phyloP scores from a whole-genome alignment of 2,329 filamentous ascomycete species.

The Sclerotinia borealis region DNA sequence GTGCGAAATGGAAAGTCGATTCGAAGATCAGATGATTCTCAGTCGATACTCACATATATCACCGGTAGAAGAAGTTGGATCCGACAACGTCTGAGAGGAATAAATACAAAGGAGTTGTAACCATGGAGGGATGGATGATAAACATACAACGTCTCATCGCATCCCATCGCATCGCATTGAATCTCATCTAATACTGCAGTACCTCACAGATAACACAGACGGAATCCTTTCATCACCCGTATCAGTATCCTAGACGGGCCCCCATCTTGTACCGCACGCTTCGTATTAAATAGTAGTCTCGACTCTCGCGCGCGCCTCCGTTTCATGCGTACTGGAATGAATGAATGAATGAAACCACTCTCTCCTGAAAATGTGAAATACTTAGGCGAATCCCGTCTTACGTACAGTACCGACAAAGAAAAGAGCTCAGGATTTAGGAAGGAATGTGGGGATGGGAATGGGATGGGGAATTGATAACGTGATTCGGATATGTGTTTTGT shows the following conservation, averaged over 20 bases:
- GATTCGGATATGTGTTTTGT: too few species aligned
- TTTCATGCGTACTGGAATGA: too few species aligned
- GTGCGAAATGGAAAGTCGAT: not conserved
- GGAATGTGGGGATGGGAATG: too few species aligned
- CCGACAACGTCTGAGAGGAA: not conserved
- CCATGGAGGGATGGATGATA: not conserved
- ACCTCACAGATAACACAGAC: not conserved
- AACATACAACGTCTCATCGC: conserved; percentile 2
- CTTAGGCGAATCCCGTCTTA: conserved; percentile 6
- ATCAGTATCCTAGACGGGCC: not conserved
- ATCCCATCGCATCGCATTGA: not conserved
- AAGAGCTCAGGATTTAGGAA: too few species aligned
- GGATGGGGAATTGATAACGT: not conserved
- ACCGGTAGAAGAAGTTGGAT: not conserved
- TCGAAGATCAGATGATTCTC: conserved; percentile 1
- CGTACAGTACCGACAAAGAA: too few species aligned
- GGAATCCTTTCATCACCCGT: not conserved
- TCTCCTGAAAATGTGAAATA: not conserved
- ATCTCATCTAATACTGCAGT: not conserved
- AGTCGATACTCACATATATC: not conserved
- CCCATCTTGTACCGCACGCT: not conserved
- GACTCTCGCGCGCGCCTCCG: not conserved
- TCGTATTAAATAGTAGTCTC: not conserved
- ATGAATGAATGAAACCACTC: not conserved
- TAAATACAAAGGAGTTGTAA: not conserved